Evolutionary conservation across 768 basidiomycete species (phyloP), one percentile per base, ranked within the genome.

Genomic region (Suillus americanus): DNA sequence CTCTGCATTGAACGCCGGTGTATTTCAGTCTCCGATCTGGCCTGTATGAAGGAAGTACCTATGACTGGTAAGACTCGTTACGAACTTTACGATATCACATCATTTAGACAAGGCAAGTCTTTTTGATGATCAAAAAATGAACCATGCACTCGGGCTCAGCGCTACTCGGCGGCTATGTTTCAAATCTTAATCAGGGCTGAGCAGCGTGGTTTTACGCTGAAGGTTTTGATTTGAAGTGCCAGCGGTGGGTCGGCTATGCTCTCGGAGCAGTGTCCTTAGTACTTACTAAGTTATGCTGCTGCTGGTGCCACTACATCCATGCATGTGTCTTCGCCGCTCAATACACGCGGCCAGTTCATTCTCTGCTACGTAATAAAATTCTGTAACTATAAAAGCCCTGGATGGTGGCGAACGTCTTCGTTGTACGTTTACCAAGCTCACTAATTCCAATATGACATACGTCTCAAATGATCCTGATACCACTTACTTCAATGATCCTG

Each of bases 1-100:
- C 73, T 97, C 8, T 18, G 41, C 41, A 18, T 41, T 41, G 16
- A 14, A 41, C 5, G 3, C 41, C 16, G 41, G 14, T 41, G 16
- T 18, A 18, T 41, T 41, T 18, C 16, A 6, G 6, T 41, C 16
- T 18, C 16, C 41, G 16, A 8, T 41, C 41, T 18, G 41, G 41
- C 16, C 41, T 18, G 33, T 35, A 35, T 18, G 35, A 35, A 35
- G 35, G 35, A 8, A n/a, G n/a, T n/a, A n/a, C n/a, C n/a, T n/a
- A n/a, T n/a, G n/a, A n/a, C n/a, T n/a, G n/a, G n/a, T 30, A 30
- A 30, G 30, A 30, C 30, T 30, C 30, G 3, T 30, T 30, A 30
- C 30, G 33, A 35, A 35, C 33, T 35, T 35, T 35, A 9, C 33
- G 33, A 16, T 40, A 41, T 41, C 40, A 6, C 5, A 40, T 38